Percentiles rank a stretch among this genome's conserved stretches.
Evolutionary conservation across 345 rosid genomes (phyloP).

Genomic region (Pistacia vera): DNA sequence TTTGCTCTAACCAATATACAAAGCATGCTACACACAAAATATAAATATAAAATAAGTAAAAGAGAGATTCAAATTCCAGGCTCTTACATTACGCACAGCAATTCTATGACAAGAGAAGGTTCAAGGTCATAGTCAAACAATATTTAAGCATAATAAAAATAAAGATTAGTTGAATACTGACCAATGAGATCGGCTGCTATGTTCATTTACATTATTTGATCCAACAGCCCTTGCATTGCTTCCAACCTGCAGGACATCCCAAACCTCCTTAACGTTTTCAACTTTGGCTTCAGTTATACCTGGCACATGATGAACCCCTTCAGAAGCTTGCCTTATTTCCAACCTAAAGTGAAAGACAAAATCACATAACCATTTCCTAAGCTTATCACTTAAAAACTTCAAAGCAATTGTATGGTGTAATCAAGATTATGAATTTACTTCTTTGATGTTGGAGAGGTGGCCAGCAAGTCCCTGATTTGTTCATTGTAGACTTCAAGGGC

Average conservation of each 20-base stretch:
- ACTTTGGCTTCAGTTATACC: conserved; percentile 51
- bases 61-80: background rate
- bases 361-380: background rate
- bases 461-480: conserved; percentile 56
- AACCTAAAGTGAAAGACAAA: conserved; percentile 29
- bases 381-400: background rate
- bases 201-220: conserved; percentile 56
- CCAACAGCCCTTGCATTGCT: conserved; percentile 56
- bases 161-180: conserved; percentile 8
- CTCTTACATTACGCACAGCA: background rate
- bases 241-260: conserved; percentile 49
- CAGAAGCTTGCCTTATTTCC: conserved; percentile 52
- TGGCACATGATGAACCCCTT: conserved; percentile 45
- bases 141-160: conserved; percentile 4
- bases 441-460: conserved; percentile 42
- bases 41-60: background rate
- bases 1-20: conserved; percentile 46
- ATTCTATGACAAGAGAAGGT: background rate
- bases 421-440: conserved; percentile 32
- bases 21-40: conserved; percentile 39
- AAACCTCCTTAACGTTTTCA: conserved; percentile 39
- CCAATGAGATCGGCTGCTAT: conserved; percentile 61
- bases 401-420: conserved; percentile 8
- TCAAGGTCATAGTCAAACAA: background rate
- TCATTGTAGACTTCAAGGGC: conserved; percentile 59